A percentile compares a stretch with the other conserved stretches of the same genome.
These are phyloP conservation scores for Penicillium verrucosum DNA, from an alignment of 2,329 filamentous ascomycete species.

Conservation along the genomic window DNA sequence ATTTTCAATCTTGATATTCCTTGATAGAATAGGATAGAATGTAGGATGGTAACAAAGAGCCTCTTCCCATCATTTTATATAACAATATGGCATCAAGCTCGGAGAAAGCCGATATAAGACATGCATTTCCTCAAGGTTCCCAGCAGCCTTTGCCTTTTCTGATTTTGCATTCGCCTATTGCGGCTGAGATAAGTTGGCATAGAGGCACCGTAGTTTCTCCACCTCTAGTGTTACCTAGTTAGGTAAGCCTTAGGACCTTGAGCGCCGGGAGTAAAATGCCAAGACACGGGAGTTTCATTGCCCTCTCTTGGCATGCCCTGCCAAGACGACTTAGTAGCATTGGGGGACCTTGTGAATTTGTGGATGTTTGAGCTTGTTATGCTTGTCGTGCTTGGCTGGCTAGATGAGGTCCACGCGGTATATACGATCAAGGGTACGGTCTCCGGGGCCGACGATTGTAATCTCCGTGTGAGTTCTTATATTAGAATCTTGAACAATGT, in stretches of 20 bases:
- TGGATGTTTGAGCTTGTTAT: background rate
- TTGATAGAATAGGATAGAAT: background rate
- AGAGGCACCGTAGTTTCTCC: background rate
- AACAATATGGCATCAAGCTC: background rate
- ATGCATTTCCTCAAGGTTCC: background rate
- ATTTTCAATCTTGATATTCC: background rate
- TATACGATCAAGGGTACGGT: background rate
- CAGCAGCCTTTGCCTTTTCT: background rate
- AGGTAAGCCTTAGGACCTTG: background rate
- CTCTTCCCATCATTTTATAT: background rate
- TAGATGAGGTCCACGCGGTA: background rate
- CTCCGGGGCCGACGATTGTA: background rate
- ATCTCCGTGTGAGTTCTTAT: background rate
- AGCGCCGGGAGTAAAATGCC: background rate
- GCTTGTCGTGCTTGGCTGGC: background rate
- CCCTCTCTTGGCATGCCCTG: background rate
- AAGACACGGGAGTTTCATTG: background rate
- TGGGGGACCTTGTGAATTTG: background rate
- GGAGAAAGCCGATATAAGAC: background rate
- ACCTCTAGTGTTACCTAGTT: background rate
- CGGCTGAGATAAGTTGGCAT: background rate
- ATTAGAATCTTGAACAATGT: background rate
- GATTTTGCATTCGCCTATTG: background rate
- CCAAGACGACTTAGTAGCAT: background rate
- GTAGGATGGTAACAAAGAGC: background rate